These are phyloP conservation scores for Decorospora gaudefroyi DNA, from an alignment of 2,329 filamentous ascomycete species.

Conservation along the genomic window DNA sequence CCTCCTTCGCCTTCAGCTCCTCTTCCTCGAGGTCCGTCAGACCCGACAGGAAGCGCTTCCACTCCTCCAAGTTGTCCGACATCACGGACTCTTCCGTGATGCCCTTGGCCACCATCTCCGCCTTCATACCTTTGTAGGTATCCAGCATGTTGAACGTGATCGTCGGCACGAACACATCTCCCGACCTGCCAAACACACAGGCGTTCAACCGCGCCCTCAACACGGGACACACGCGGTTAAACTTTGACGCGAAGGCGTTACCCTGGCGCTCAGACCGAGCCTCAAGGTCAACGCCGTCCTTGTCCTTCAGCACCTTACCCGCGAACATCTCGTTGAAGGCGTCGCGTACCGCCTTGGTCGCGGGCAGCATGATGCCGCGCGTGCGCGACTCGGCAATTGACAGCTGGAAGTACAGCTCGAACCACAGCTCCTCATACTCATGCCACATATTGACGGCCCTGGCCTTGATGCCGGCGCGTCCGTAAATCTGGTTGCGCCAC, in stretches of 20 bases:
- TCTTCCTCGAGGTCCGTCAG: not conserved
- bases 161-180: conserved; percentile 14
- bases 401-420: conserved; percentile 27
- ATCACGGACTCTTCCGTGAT: conserved; percentile 3
- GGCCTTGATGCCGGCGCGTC: conserved; percentile 24
- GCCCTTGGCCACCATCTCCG: conserved; percentile 2
- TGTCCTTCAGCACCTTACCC: conserved; percentile 7
- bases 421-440: conserved; percentile 22
- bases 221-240: conserved; percentile 15
- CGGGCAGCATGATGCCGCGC: conserved; percentile 17
- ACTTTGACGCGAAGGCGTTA: conserved; percentile 24
- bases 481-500: conserved; percentile 33
- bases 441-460: conserved; percentile 22
- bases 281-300: not conserved
- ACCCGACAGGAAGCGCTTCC: conserved; percentile 8
- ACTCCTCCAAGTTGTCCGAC: conserved; percentile 9
- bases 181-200: conserved; percentile 10
- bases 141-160: conserved; percentile 18
- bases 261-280: conserved; percentile 6
- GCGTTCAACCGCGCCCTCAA: conserved; percentile 7
- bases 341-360: conserved; percentile 2
- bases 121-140: conserved; percentile 14
- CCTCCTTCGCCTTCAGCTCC: not conserved
- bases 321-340: conserved; percentile 27
- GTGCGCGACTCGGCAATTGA: conserved; percentile 17